These are phyloP conservation scores for Fusarium sarcochroum DNA, from an alignment of 2,329 filamentous ascomycete genomes.

Conservation along the genomic window DNA sequence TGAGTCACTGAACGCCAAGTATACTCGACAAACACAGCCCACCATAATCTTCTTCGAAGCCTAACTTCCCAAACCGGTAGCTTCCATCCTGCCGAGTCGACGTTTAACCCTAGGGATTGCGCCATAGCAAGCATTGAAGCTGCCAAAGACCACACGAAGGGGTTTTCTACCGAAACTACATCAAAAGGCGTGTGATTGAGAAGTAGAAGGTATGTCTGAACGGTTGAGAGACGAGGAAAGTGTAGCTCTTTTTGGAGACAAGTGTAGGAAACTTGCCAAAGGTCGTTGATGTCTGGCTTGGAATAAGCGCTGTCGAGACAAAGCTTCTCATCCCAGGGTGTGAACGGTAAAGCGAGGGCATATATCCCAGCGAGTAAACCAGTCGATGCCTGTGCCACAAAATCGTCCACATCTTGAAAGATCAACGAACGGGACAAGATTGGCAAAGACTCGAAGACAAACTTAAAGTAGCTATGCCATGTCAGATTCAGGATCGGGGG, in stretches of 20 bases:
- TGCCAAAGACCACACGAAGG: neutral
- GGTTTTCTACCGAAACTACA: neutral
- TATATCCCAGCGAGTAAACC: conserved; percentile 3
- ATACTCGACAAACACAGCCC: conserved; percentile 11
- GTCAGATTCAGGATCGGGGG: fast-evolving
- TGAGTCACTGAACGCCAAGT: conserved; percentile 8
- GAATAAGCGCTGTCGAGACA: conserved; percentile 16
- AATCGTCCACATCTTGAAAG: neutral
- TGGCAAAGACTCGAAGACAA: neutral
- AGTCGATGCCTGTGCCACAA: neutral
- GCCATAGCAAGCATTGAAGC: conserved; percentile 5
- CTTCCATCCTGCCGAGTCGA: neutral
- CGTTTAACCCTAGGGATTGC: neutral
- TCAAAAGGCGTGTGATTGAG: conserved; percentile 6
- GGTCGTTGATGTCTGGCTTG: neutral
- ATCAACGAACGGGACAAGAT: neutral
- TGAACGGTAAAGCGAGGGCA: conserved; percentile 7
- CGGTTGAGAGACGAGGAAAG: neutral
- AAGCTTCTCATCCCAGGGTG: conserved; percentile 13
- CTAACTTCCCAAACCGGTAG: neutral
- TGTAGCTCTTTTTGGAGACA: neutral
- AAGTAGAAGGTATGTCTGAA: neutral
- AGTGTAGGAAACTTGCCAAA: conserved; percentile 5
- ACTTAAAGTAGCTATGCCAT: neutral
- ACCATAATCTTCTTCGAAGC: neutral